Percentiles rank a stretch among this genome's conserved stretches.
Conservation (phyloP, 75 land plant genomes). For the Pinus tabuliformis region DNA sequence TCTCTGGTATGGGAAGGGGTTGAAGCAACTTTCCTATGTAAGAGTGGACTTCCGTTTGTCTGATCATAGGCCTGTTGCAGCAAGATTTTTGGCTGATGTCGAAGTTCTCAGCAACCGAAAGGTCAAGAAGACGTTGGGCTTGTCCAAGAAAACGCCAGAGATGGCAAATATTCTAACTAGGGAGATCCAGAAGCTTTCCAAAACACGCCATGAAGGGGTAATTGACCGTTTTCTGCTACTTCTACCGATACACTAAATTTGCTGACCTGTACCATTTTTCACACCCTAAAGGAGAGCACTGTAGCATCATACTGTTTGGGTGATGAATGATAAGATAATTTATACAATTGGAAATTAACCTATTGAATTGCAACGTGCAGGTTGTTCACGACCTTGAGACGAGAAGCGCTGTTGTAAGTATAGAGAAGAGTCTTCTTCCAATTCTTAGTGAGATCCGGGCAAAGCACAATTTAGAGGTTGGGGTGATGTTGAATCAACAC, state of each 20-base stretch:
- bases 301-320: no score
- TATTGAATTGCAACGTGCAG: neutral
- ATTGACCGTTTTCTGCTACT: neutral
- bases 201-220: neutral
- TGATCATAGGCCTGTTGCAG: slow-evolving; percentile 45
- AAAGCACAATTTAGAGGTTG: slow-evolving; percentile 6
- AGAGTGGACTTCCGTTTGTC: slow-evolving; percentile 24
- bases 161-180: neutral
- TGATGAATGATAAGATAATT: no score
- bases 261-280: no score
- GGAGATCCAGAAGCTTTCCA: slow-evolving; percentile 4
- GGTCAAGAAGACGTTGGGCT: slow-evolving; percentile 5
- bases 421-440: slow-evolving; percentile 1
- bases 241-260: neutral
- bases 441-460: neutral
- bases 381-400: neutral
- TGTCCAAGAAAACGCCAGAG: neutral
- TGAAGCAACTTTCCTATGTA: slow-evolving; percentile 28
- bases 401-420: neutral
- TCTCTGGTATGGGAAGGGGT: slow-evolving; percentile 42
- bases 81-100: slow-evolving; percentile 29
- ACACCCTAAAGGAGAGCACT: no score
- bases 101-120: slow-evolving; percentile 15
- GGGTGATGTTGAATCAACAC: neutral
- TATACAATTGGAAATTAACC: neutral